Conservation (phyloP, 1,284 basidiomycete species). For the Ceratobasidium sp. region DNA sequence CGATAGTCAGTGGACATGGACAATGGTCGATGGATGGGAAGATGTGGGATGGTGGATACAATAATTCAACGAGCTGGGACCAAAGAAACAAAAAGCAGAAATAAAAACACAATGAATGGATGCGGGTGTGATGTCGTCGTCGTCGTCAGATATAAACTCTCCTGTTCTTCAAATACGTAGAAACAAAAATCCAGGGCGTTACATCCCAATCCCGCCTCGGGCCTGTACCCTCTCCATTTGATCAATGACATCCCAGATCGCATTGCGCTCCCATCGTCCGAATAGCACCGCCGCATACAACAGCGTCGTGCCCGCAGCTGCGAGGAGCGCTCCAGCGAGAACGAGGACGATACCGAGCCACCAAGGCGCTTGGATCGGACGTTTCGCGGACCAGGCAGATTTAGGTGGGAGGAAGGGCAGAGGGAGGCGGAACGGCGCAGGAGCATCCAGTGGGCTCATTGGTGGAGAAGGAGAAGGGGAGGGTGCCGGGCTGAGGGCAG, state of each 20-base stretch:
- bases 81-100: neutral
- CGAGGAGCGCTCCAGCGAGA: conserved; percentile 38
- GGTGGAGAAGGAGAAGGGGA: neutral
- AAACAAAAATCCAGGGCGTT: neutral
- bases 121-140: conserved; percentile 33
- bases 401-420: conserved; percentile 33
- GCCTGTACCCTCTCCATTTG: conserved; percentile 36
- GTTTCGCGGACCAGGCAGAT: conserved; percentile 35
- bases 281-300: conserved; percentile 38
- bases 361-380: conserved; percentile 40
- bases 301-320: conserved; percentile 30
- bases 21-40: neutral
- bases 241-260: conserved; percentile 42
- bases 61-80: neutral
- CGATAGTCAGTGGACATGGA: neutral
- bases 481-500: neutral
- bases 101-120: conserved; percentile 42
- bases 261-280: conserved; percentile 43
- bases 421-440: conserved; percentile 31
- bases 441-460: conserved; percentile 2
- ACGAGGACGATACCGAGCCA: conserved; percentile 44
- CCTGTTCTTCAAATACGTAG: neutral
- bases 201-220: conserved; percentile 39
- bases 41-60: conserved; percentile 5
- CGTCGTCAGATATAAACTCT: neutral